These are phyloP conservation scores for Hamamelis virginiana DNA, from an alignment of 164 flowering plant species.

Conservation along the genomic window DNA sequence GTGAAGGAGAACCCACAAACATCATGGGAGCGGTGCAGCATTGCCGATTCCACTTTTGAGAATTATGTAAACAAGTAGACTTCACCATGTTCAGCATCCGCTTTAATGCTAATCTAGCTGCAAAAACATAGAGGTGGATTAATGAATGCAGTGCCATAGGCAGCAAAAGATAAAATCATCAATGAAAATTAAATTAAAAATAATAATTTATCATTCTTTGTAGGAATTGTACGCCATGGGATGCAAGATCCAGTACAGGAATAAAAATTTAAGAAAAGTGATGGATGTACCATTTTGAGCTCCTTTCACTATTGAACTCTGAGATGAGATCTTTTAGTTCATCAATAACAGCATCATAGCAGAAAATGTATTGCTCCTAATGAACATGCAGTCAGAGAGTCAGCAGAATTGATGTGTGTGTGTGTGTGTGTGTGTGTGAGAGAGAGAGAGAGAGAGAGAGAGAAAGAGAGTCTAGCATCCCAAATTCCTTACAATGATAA, in stretches of 20 bases:
- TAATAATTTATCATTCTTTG: neutral
- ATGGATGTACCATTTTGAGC: conserved; percentile 13
- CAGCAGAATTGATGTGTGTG: neutral
- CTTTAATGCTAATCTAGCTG: neutral
- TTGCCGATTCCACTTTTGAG: neutral
- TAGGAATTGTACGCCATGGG: neutral
- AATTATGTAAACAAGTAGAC: neutral
- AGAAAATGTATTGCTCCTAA: conserved; percentile 76
- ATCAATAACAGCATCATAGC: conserved; percentile 63
- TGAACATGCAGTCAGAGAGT: neutral
- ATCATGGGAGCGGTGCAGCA: too few species aligned
- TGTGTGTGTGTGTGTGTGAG: neutral
- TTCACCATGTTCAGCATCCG: neutral
- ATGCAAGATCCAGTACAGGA: neutral
- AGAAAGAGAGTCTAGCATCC: too few species aligned
- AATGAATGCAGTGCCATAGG: neutral
- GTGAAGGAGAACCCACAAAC: neutral
- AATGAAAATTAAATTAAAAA: neutral
- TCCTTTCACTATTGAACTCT: conserved; percentile 11
- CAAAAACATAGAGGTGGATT: neutral
- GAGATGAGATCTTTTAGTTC: conserved; percentile 71
- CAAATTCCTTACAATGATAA: too few species aligned
- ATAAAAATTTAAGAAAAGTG: neutral
- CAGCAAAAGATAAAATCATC: neutral
- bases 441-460: neutral